phyloP scores from a whole-genome alignment of 495 filamentous ascomycete species.

The Trichocladium antarcticum region DNA sequence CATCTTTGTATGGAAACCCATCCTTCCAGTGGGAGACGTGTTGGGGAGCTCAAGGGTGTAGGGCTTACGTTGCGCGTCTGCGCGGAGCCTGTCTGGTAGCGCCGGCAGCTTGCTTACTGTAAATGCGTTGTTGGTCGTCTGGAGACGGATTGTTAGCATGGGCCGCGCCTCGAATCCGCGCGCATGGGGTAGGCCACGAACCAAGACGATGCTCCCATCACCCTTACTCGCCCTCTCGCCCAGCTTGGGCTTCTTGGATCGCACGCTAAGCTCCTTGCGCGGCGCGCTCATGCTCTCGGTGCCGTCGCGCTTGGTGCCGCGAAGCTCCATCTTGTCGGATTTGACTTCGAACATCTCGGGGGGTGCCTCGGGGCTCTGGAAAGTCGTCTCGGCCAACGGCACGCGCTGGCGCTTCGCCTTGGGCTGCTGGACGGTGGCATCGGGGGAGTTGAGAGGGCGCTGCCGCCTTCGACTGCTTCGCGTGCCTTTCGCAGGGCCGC shows the following conservation, averaged over 20 bases:
- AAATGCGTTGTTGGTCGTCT: conserved; percentile 84
- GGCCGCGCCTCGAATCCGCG: not conserved
- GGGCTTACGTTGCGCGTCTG: conserved; percentile 47
- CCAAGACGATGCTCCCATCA: conserved; percentile 53
- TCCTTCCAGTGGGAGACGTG: conserved; percentile 10
- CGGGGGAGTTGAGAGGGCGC: conserved; percentile 53
- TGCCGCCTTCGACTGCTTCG: conserved; percentile 52
- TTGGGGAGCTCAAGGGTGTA: too few species aligned
- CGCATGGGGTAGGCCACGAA: conserved; percentile 26
- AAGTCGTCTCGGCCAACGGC: conserved; percentile 45
- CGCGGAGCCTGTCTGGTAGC: conserved; percentile 61
- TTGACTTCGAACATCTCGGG: conserved; percentile 41
- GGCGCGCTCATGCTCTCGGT: conserved; percentile 30
- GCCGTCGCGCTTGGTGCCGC: conserved; percentile 35
- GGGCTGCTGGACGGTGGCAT: conserved; percentile 50
- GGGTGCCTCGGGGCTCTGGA: conserved; percentile 34
- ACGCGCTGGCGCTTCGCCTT: conserved; percentile 65
- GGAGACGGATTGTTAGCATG: conserved; percentile 16
- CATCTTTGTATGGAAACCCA: not conserved
- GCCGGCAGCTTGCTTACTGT: conserved; percentile 73
- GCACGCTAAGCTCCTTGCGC: conserved; percentile 48
- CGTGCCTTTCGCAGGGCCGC: conserved; percentile 43
- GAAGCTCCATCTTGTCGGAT: conserved; percentile 31
- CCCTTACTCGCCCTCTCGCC: conserved; percentile 45
- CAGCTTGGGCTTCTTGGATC: conserved; percentile 47